These are phyloP conservation scores for Naumovozyma castellii DNA, from an alignment of 805 yeast genomes.

Conservation along the genomic window DNA sequence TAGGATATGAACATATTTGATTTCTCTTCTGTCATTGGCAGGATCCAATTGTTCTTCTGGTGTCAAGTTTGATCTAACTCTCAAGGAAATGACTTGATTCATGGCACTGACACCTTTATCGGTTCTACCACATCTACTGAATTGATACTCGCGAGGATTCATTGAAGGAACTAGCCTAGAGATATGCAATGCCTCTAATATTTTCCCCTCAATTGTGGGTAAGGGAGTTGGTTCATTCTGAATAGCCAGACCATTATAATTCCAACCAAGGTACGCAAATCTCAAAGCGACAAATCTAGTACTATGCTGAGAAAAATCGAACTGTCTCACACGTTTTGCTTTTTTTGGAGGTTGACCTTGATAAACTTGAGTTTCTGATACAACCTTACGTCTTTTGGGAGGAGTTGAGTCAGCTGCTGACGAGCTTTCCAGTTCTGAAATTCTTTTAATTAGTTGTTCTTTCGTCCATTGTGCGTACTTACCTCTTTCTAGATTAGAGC, in stretches of 20 bases:
- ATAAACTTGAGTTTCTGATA: neutral
- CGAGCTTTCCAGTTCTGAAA: conserved; percentile 45
- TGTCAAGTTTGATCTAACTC: conserved; percentile 59
- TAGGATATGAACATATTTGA: conserved; percentile 65
- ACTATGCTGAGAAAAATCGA: conserved; percentile 56
- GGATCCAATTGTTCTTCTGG: conserved; percentile 53
- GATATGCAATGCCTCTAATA: conserved; percentile 60
- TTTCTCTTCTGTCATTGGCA: conserved; percentile 52
- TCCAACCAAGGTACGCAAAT: conserved; percentile 91
- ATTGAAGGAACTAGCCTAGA: conserved; percentile 55
- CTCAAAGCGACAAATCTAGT: conserved; percentile 67
- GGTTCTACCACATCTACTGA: conserved; percentile 90
- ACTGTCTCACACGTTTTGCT: conserved; percentile 33
- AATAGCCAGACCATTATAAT: conserved; percentile 80
- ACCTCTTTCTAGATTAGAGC: conserved; percentile 4
- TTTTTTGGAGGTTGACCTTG: conserved; percentile 5
- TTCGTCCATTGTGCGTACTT: conserved; percentile 56
- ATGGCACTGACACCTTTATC: conserved; percentile 96
- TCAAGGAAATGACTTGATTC: conserved; percentile 82
- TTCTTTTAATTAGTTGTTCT: conserved; percentile 49
- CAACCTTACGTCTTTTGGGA: conserved; percentile 4
- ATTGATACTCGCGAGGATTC: conserved; percentile 54
- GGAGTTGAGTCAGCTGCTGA: neutral
- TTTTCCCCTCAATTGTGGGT: conserved; percentile 77
- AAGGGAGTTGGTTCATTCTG: conserved; percentile 69